Conservation (phyloP, 1,139 yeast genomes). For the Sugiyamaella xylanicola region DNA sequence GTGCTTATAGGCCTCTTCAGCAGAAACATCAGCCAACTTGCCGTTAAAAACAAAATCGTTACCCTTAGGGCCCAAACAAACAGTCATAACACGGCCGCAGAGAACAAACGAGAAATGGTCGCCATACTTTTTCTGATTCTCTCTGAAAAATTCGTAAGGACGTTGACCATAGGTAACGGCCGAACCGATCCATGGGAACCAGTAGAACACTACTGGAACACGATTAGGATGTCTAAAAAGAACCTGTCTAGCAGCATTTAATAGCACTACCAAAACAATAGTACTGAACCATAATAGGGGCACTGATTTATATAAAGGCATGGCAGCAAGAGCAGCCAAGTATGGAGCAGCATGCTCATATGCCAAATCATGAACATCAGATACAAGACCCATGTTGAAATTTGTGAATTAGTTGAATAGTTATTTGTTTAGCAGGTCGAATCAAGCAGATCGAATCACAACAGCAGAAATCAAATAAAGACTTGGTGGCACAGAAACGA, state of each 20-base stretch:
- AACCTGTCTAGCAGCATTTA: conserved; percentile 71
- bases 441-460: too few relatives aligned
- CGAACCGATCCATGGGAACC: conserved; percentile 96
- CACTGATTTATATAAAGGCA: conserved; percentile 35
- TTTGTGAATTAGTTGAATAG: too few relatives aligned
- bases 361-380: conserved; percentile 18
- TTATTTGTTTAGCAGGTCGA: too few relatives aligned
- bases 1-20: conserved; percentile 94
- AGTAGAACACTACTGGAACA: conserved; percentile 83
- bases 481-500: background rate
- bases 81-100: conserved; percentile 92
- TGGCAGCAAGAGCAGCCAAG: conserved; percentile 18
- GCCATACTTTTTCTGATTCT: conserved; percentile 79
- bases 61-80: conserved; percentile 94
- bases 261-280: conserved; percentile 48
- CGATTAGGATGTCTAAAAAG: conserved; percentile 58
- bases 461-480: too few relatives aligned
- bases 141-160: conserved; percentile 85
- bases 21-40: conserved; percentile 84
- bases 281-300: conserved; percentile 33
- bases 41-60: conserved; percentile 96
- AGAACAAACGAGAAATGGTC: conserved; percentile 88
- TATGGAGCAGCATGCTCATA: conserved; percentile 16
- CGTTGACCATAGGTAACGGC: conserved; percentile 87
- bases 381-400: conserved; percentile 22